Conservation (phyloP, 1,284 basidiomycete genomes). For the Lentinula novae-zelandiae region DNA sequence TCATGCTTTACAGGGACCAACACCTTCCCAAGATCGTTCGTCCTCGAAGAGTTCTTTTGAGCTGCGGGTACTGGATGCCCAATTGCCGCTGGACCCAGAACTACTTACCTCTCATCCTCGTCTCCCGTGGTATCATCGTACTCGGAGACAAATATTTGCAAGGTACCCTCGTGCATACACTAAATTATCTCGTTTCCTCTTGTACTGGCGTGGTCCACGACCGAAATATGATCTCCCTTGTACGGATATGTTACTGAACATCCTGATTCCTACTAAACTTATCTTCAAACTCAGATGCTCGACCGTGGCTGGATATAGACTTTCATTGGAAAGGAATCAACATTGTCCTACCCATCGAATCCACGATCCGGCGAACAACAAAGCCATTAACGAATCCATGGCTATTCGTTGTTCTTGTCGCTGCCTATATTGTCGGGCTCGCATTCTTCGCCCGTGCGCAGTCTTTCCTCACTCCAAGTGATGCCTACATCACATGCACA, state of each 20-base stretch:
- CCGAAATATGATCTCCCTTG: slow-evolving; percentile 57
- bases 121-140: slow-evolving; percentile 9
- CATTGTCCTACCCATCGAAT: slow-evolving; percentile 49
- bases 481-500: slow-evolving; percentile 65
- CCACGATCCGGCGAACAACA: slow-evolving; percentile 45
- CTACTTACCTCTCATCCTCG: background rate
- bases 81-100: slow-evolving; percentile 8
- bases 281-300: slow-evolving; percentile 37
- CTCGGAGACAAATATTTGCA: slow-evolving; percentile 9
- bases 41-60: slow-evolving; percentile 5
- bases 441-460: slow-evolving; percentile 72
- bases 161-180: slow-evolving; percentile 12
- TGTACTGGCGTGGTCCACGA: slow-evolving; percentile 55
- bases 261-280: slow-evolving; percentile 5
- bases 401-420: slow-evolving; percentile 52
- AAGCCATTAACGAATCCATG: slow-evolving; percentile 46
- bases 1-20: background rate
- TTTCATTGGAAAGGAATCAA: slow-evolving; percentile 33
- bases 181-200: slow-evolving; percentile 9
- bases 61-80: background rate
- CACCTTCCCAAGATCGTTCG: background rate
- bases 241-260: slow-evolving; percentile 26
- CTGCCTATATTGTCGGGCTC: slow-evolving; percentile 68
- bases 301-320: slow-evolving; percentile 51
- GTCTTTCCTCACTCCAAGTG: slow-evolving; percentile 62